A percentile compares a stretch with the other conserved stretches of the same genome.
Evolutionary conservation across 306 rosid genomes (phyloP).

Genomic region (Delonix regia): DNA sequence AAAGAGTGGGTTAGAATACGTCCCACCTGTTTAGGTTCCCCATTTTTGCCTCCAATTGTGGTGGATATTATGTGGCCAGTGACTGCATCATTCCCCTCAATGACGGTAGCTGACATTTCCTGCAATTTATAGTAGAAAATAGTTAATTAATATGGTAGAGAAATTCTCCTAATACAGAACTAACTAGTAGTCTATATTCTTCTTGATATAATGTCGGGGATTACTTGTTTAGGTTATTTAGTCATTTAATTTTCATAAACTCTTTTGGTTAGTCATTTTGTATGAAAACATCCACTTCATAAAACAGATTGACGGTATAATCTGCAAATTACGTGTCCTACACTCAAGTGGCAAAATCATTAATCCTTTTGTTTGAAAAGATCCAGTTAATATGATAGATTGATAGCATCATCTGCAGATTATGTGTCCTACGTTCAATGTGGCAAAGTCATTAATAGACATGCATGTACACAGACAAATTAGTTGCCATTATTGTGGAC

Average conservation of each 20-base stretch:
- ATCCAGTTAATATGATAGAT: neutral
- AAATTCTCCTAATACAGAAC: constrained; percentile 20
- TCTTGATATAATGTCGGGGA: constrained; percentile 20
- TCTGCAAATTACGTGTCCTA: neutral
- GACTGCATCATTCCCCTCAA: constrained; percentile 78
- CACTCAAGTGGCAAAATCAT: constrained; percentile 10
- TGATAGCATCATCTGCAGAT: neutral
- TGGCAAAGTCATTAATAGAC: constrained; percentile 21
- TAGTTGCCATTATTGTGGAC: constrained; percentile 22
- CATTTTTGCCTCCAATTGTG: constrained; percentile 96
- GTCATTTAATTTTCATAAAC: neutral
- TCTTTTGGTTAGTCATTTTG: neutral
- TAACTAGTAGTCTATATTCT: constrained; percentile 17
- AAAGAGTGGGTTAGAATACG: constrained; percentile 25
- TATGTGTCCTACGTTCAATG: constrained; percentile 1
- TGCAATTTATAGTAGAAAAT: constrained; percentile 47
- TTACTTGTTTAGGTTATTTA: constrained; percentile 19
- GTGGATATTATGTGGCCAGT: constrained; percentile 95
- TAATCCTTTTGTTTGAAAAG: neutral
- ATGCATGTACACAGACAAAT: constrained; percentile 28
- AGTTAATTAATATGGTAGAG: constrained; percentile 19
- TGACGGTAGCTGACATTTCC: constrained; percentile 79
- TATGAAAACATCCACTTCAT: neutral
- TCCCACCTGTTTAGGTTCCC: constrained; percentile 86
- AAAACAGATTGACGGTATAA: neutral